Conservation (phyloP, 2,329 filamentous ascomycete species). For the Botrytis aclada region DNA sequence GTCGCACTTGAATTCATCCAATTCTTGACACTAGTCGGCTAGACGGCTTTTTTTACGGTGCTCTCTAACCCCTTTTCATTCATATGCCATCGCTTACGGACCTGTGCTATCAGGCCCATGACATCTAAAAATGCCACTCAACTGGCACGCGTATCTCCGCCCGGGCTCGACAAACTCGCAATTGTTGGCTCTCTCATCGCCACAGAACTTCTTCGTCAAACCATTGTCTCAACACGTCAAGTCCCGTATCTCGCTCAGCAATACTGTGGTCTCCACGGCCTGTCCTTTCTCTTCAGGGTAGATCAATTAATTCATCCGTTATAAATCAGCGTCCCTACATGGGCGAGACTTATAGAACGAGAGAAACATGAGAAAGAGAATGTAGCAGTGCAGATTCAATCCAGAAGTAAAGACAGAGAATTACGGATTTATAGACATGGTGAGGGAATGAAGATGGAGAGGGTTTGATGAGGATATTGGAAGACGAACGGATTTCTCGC, state of each 20-base stretch:
- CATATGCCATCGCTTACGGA: not conserved
- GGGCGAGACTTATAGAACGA: not conserved
- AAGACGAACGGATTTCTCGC: slow-evolving; percentile 2
- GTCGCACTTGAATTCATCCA: not conserved
- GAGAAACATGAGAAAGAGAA: not conserved
- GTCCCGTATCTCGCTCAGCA: not conserved
- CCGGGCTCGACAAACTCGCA: not conserved
- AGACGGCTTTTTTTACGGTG: not conserved
- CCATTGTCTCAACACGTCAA: not conserved
- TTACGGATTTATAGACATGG: not conserved
- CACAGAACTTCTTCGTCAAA: not conserved
- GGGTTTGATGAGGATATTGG: not conserved
- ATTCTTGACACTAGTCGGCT: not conserved
- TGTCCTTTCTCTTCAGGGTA: not conserved
- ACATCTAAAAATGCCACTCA: not conserved
- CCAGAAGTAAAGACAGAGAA: not conserved
- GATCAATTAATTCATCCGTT: not conserved
- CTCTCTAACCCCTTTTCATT: not conserved
- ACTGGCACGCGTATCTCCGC: not conserved
- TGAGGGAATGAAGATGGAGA: not conserved
- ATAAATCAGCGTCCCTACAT: not conserved
- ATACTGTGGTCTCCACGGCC: not conserved
- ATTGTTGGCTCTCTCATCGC: not conserved
- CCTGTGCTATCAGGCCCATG: not conserved
- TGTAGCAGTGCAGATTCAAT: not conserved